These are phyloP conservation scores for Hanseniaspora valbyensis DNA, from an alignment of 805 yeast genomes.

Conservation along the genomic window DNA sequence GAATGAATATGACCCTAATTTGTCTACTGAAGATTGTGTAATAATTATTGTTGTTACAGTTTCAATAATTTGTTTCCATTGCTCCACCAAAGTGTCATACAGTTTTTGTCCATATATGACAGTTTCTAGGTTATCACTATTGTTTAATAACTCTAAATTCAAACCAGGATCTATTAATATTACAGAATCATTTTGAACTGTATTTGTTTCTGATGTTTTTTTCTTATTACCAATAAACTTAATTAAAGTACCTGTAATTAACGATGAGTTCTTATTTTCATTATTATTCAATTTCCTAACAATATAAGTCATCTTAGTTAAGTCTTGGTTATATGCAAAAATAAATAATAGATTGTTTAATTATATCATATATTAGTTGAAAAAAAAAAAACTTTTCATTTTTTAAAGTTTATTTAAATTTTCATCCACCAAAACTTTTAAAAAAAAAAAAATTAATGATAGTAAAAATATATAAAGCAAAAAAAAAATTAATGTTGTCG, in stretches of 20 bases:
- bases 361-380: too few species aligned
- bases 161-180: conserved; percentile 13
- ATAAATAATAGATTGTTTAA: too few species aligned
- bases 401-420: too few species aligned
- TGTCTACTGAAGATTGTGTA: conserved; percentile 78
- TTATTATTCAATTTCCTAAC: background rate
- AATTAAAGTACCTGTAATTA: conserved; percentile 11
- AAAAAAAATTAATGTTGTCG: too few species aligned
- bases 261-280: background rate
- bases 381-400: too few species aligned
- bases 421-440: too few species aligned
- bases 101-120: conserved; percentile 24
- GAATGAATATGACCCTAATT: conserved; percentile 66
- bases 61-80: conserved; percentile 35
- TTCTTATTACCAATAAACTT: background rate
- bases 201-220: background rate
- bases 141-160: background rate
- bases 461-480: too few species aligned
- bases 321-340: too few species aligned
- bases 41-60: conserved; percentile 58
- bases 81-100: conserved; percentile 24
- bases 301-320: conserved; percentile 2
- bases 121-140: background rate
- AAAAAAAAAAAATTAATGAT: too few species aligned
- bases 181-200: background rate